Evolutionary conservation across 169 alveolate species (phyloP), one percentile per base, ranked within the genome.

Genomic region (Plasmodium falciparum): DNA sequence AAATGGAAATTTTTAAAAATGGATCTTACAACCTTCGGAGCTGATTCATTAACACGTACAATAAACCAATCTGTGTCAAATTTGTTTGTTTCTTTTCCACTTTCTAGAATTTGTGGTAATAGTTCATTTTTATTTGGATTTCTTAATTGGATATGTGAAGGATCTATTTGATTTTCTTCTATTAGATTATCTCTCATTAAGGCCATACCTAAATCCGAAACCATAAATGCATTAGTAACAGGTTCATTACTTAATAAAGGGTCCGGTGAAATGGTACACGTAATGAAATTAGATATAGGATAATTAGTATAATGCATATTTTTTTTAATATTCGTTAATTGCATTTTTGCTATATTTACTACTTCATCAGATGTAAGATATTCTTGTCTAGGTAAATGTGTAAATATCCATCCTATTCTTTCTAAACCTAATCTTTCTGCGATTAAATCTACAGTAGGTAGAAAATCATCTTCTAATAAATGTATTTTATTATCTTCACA

Each of bases 341-440:
- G 96, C 33, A 92, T 65, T 61, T 88, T 90, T 2, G 97, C 97
- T 71, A 94, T 73, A 49, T 93, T 80, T 17, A 95, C 71, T n/a
- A 99, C 95, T 90, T 98, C 99, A 58, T 97, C 90, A 49, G 99
- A 93, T 3, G 98, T 96, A 59, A 99, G 92, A 74, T 97, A 96
- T 66, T 97, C 97, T 65, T 98, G 99, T 85, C 98, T 96, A 70
- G 99, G 99, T 33, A 97, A 88, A 29, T 98, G 96, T 7, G 99
- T 98, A 91, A 97, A 98, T 69, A 98, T 97, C 97, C 98, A 96
- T 39, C 99, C 99, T 26, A 99, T 96, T 73, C 97, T 93, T 93
- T 99, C 99, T 17, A 99, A 93, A 7, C 98, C 97, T 22, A 98
- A 94, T 54, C 95, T 94, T 59, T 86, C 96, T n/a, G 99, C 99